phyloP scores from a whole-genome alignment of 2,329 filamentous ascomycete species.

The Didymella lethalis region DNA sequence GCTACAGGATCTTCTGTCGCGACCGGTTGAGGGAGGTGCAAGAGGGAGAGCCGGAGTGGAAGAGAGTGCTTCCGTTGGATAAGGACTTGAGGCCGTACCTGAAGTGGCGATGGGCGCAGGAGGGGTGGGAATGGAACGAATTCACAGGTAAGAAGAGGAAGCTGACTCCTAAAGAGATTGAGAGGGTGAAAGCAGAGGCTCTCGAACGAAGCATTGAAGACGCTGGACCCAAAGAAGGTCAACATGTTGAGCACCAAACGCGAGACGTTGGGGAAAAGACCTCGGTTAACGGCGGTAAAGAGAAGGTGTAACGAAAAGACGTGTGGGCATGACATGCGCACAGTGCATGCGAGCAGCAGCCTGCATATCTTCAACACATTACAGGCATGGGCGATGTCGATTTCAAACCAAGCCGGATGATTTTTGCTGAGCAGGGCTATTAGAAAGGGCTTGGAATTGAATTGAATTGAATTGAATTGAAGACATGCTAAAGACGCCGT shows the following conservation, averaged over 20 bases:
- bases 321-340: not conserved
- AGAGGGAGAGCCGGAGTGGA: constrained; percentile 85
- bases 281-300: too few relatives aligned
- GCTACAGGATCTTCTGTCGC: constrained; percentile 92
- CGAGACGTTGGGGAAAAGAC: not conserved
- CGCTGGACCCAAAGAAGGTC: not conserved
- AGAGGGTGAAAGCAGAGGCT: constrained; percentile 1
- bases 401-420: too few relatives aligned
- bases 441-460: not conserved
- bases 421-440: not conserved
- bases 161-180: not conserved
- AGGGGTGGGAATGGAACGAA: constrained; percentile 20
- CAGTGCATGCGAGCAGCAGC: not conserved
- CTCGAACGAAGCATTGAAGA: constrained; percentile 1
- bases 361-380: not conserved
- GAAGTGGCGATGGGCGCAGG: constrained; percentile 85
- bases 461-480: not conserved
- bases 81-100: constrained; percentile 90
- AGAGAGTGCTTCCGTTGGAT: constrained; percentile 80
- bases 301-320: not conserved
- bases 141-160: constrained; percentile 11
- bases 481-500: not conserved
- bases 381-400: not conserved
- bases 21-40: constrained; percentile 72
- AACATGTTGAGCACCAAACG: not conserved